Evolutionary conservation across 345 rosid species (phyloP), one percentile per base, ranked within the genome.

Genomic region (Draba incana): DNA sequence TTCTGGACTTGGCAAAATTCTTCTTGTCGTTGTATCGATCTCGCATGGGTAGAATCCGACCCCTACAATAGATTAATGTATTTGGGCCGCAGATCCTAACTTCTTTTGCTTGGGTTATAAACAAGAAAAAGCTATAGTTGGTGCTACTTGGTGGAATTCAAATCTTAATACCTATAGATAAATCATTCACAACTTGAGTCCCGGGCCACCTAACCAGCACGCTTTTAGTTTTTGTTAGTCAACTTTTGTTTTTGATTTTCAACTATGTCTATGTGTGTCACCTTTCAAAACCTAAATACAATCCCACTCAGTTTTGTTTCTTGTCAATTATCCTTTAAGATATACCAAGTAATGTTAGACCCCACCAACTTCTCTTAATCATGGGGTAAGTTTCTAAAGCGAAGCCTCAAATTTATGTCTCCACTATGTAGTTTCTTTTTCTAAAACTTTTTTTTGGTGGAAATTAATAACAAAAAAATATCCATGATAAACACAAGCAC

Each of bases 301-400:
- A 20, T 53, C 48, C 56, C 75, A 62, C 57, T 70, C 20, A 35
- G 41, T 70, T 62, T 70, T 62, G 62, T 70, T 62, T 61, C 44
- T 61, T 23, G 42, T 62, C 62, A 53, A 60, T 11, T 14, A 54
- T 46, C 47, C 27, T 55, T 37, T 35, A 56, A 56, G 27, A 56
- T 47, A 64, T 30, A 64, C 57, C 53, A 72, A 57, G 52, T 64
- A 39, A 72, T 38, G 45, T 14, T 0, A 11, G 55, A 41, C 25
- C 66, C 71, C 67, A 66, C 61, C 9, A 73, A 42, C 66, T 20
- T 73, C 66, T 57, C 46, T 65, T 25, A 49, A 42, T 66, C 66
- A 57, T 73, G 77, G 66, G 65, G 54, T 42, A 53, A 64, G 38
- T 65, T 72, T 59, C 61, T 72, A 50, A 65, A 72, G 77, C 27